These are phyloP conservation scores for Aspergillus unguis DNA, from an alignment of 2,329 filamentous ascomycete species.

Conservation along the genomic window DNA sequence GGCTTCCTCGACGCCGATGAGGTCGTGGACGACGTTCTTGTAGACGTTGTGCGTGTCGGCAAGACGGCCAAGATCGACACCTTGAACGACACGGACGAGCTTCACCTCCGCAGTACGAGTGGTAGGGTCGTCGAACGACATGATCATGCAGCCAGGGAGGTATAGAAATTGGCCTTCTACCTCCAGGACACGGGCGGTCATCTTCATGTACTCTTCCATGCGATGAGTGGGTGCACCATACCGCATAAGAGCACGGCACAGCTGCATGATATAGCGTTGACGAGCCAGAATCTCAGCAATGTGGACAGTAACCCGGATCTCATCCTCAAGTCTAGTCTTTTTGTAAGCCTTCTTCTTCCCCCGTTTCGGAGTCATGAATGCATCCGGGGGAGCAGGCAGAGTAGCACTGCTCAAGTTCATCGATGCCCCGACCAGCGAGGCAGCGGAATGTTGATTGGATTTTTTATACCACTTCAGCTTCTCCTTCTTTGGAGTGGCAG, in stretches of 20 bases:
- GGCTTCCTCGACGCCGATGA: conserved; percentile 48
- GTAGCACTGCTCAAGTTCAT: conserved; percentile 35
- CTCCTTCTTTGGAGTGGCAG: conserved; percentile 34
- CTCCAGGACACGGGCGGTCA: conserved; percentile 82
- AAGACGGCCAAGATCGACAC: conserved; percentile 46
- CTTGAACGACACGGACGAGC: conserved; percentile 43
- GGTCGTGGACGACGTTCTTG: conserved; percentile 49
- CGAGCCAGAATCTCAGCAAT: conserved; percentile 72
- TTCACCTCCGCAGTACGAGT: conserved; percentile 50
- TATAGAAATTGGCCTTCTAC: conserved; percentile 91
- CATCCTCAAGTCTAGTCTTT: conserved; percentile 42
- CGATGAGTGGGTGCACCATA: conserved; percentile 92
- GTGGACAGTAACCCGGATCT: conserved; percentile 60
- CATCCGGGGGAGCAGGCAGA: conserved; percentile 27
- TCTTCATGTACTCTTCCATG: conserved; percentile 85
- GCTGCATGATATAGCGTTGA: conserved; percentile 78
- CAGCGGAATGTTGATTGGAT: conserved; percentile 33
- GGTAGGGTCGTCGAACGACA: conserved; percentile 68
- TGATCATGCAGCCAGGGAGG: conserved; percentile 90
- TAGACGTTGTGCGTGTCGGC: conserved; percentile 48
- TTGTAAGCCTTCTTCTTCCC: conserved; percentile 18
- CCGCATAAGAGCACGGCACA: conserved; percentile 84
- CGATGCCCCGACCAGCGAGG: conserved; percentile 38
- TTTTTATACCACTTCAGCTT: conserved; percentile 46
- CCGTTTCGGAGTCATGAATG: conserved; percentile 22